phyloP scores from a whole-genome alignment of 2,329 filamentous ascomycete species.

The Ophiosphaerella herpotricha region DNA sequence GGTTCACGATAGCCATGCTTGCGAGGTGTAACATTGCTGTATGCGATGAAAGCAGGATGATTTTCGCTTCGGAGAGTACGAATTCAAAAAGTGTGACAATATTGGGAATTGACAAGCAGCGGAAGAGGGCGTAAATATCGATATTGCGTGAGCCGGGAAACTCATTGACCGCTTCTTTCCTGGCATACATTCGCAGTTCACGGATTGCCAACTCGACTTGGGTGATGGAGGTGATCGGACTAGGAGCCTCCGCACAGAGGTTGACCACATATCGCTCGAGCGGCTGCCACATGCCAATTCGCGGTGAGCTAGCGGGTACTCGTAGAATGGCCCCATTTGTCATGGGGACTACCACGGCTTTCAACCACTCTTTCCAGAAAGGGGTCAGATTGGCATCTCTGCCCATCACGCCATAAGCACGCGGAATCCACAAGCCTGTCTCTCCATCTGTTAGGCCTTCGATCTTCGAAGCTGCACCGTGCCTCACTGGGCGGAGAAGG shows the following conservation, averaged over 20 bases:
- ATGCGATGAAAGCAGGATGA: constrained; percentile 94
- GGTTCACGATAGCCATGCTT: constrained; percentile 80
- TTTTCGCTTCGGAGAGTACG: constrained; percentile 87
- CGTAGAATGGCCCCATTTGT: constrained; percentile 81
- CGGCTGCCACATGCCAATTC: constrained; percentile 92
- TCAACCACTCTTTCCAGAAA: constrained; percentile 99
- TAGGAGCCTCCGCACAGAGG: constrained; percentile 91
- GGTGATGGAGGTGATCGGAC: constrained; percentile 88
- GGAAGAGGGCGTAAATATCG: constrained; percentile 91
- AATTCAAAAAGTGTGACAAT: constrained; percentile 93
- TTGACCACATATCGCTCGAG: constrained; percentile 97
- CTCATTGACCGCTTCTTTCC: constrained; percentile 92
- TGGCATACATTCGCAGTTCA: constrained; percentile 87
- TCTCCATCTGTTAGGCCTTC: constrained; percentile 95
- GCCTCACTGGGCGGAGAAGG: constrained; percentile 86
- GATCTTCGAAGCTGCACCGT: constrained; percentile 95
- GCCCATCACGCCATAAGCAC: constrained; percentile 90
- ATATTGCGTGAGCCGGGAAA: constrained; percentile 88
- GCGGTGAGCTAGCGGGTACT: constrained; percentile 85
- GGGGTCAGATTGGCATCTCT: constrained; percentile 79
- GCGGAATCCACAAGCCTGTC: constrained; percentile 92
- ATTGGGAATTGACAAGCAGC: constrained; percentile 86
- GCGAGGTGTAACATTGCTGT: constrained; percentile 95
- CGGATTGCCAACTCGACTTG: constrained; percentile 91
- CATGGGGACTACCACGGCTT: constrained; percentile 94